Evolutionary conservation across 2,329 filamentous ascomycete genomes (phyloP).

Genomic region (Penicillium fuscoglaucum): DNA sequence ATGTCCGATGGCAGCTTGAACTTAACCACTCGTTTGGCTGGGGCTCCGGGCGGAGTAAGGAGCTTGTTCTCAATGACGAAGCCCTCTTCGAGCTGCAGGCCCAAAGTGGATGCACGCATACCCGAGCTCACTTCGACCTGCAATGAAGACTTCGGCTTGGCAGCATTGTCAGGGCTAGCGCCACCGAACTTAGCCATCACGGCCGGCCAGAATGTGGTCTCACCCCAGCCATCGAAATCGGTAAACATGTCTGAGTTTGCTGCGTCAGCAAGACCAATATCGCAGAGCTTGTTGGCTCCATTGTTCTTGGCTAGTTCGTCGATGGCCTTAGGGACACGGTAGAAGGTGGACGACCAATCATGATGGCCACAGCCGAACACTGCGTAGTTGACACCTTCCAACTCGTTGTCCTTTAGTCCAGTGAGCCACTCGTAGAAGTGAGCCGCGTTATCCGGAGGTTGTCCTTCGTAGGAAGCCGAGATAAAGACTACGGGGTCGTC

Average conservation of each 20-base stretch:
- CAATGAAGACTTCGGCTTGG: conserved; percentile 38
- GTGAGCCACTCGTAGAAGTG: conserved; percentile 69
- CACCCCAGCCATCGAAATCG: conserved; percentile 68
- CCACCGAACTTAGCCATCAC: conserved; percentile 46
- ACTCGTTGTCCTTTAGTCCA: conserved; percentile 50
- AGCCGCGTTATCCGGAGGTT: conserved; percentile 70
- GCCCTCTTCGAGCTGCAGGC: conserved; percentile 65
- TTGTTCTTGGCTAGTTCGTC: conserved; percentile 55
- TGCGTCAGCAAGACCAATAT: conserved; percentile 60
- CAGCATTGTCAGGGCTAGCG: conserved; percentile 14
- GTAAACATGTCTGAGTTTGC: conserved; percentile 66
- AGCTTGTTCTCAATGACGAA: conserved; percentile 56
- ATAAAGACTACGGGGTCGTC: conserved; percentile 65
- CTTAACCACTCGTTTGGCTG: conserved; percentile 65
- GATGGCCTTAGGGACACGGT: conserved; percentile 64
- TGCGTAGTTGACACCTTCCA: conserved; percentile 62
- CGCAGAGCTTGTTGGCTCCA: conserved; percentile 52
- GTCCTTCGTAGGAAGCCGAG: conserved; percentile 71
- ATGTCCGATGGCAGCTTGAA: conserved; percentile 66
- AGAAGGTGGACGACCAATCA: conserved; percentile 60
- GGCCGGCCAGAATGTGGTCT: conserved; percentile 56
- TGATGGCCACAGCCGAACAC: conserved; percentile 69
- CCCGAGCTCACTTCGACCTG: conserved; percentile 56
- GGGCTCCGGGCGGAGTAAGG: conserved; percentile 53
- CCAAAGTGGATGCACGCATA: conserved; percentile 56